These are phyloP conservation scores for Colletotrichum costaricense DNA, from an alignment of 2,329 filamentous ascomycete species.

Conservation along the genomic window DNA sequence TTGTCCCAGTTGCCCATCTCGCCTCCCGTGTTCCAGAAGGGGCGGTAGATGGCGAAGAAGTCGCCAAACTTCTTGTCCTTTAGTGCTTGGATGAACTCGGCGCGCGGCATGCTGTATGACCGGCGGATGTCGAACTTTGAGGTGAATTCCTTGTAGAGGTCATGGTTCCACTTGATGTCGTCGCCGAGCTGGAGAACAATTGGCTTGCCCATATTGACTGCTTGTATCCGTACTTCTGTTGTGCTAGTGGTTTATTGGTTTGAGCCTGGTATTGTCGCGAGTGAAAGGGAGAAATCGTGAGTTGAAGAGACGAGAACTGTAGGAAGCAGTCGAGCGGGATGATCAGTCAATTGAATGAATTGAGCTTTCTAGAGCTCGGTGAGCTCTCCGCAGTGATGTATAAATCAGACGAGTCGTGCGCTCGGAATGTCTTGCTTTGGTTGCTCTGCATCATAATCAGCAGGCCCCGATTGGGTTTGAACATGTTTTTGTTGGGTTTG, in stretches of 20 bases:
- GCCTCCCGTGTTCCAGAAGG: slow-evolving; percentile 33
- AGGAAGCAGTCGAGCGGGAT: not conserved
- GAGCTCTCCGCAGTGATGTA: slow-evolving; percentile 11
- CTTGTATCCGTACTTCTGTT: not conserved
- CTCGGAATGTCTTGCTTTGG: slow-evolving; percentile 11
- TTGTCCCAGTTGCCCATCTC: slow-evolving; percentile 35
- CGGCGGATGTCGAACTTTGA: slow-evolving; percentile 31
- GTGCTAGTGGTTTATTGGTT: not conserved
- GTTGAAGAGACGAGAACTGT: not conserved
- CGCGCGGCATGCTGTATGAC: slow-evolving; percentile 32
- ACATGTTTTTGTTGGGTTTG: slow-evolving; percentile 21
- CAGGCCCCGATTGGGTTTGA: slow-evolving; percentile 12
- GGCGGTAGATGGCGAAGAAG: slow-evolving; percentile 34
- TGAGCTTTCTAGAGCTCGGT: not conserved
- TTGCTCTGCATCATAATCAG: not conserved
- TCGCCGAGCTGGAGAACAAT: slow-evolving; percentile 34
- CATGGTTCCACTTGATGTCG: slow-evolving; percentile 35
- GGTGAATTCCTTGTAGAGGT: slow-evolving; percentile 31
- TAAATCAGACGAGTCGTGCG: slow-evolving; percentile 18
- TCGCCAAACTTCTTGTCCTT: slow-evolving; percentile 31
- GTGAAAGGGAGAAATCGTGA: not conserved
- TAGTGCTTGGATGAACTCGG: slow-evolving; percentile 31
- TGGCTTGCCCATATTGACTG: slow-evolving; percentile 29
- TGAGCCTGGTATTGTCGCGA: not conserved
- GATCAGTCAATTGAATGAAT: not conserved